Evolutionary conservation across 768 basidiomycete genomes (phyloP), one percentile per base, ranked within the genome.

Genomic region (Phaeotremella skinneri): DNA sequence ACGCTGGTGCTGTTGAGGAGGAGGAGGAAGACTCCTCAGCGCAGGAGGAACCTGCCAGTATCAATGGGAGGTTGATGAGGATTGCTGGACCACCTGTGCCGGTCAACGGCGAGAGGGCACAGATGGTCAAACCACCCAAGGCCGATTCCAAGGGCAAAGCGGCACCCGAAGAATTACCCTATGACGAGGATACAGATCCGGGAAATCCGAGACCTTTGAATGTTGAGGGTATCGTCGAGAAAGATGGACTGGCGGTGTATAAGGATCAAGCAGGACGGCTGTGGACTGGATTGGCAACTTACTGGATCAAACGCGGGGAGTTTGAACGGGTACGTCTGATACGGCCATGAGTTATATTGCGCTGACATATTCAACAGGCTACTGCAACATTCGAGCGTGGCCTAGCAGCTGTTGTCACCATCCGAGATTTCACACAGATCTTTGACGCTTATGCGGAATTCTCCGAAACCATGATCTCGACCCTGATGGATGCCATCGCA

Each of bases 361-460:
- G 43, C 11, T 45, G 6, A 45, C 7, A 45, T 21, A 45, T 6
- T 45, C 6, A 14, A 23, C 21, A 45, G 43, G 43, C 91, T 16
- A 90, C 87, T 63, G 81, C 81, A 50, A 90, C 88, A 0, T 98
- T 98, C 74, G 96, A 98, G 77, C 78, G 84, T 23, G 96, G 92
- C 14, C 82, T 97, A 63, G 82, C 84, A 17, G 81, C 80, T 1
- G 94, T 98, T 17, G 79, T 98, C 68, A 97, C 94, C 0, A 87
- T 97, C 64, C 85, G 93, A 31, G 96, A 98, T 79, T 99, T 99
- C 75, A 91, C 91, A 1, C 92, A 97, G 75, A 91, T 98, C 55
- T 98, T 98, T 69, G 94, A 98, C 70, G 87, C 91, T 4, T 97
- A 96, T 76, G 87, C 89, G 34, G 92, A 98, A 69, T 98, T 96